phyloP scores from a whole-genome alignment of 345 rosid genomes.

The Odontarrhena argentea region DNA sequence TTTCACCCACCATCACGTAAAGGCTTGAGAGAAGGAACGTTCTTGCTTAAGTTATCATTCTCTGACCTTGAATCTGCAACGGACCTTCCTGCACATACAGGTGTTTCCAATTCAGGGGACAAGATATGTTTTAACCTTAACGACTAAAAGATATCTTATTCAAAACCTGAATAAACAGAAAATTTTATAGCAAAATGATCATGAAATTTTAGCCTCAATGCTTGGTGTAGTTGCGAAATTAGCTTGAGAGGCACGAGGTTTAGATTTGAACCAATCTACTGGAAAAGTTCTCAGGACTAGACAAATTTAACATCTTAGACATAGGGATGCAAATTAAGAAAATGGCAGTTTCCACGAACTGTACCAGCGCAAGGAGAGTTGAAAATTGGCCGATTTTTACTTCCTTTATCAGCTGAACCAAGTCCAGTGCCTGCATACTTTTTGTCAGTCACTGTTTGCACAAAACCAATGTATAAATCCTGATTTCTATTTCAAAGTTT shows the following conservation, averaged over 20 bases:
- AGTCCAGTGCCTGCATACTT: slow-evolving; percentile 32
- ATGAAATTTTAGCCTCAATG: neutral
- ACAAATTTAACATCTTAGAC: slow-evolving; percentile 3
- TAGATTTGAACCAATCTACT: slow-evolving; percentile 6
- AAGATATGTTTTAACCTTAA: neutral
- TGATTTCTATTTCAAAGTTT: neutral
- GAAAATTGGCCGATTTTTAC: slow-evolving; percentile 6
- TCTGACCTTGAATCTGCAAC: slow-evolving; percentile 35
- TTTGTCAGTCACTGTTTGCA: slow-evolving; percentile 18
- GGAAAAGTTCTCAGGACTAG: neutral
- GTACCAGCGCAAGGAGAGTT: slow-evolving; percentile 30
- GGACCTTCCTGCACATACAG: slow-evolving; percentile 36
- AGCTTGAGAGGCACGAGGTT: slow-evolving; percentile 14
- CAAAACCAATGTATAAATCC: slow-evolving; percentile 7
- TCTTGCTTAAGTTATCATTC: slow-evolving; percentile 39
- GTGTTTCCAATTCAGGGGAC: slow-evolving; percentile 19
- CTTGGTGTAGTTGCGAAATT: slow-evolving; percentile 9
- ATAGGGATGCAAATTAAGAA: neutral
- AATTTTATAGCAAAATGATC: neutral
- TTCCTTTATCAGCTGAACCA: slow-evolving; percentile 29
- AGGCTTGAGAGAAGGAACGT: slow-evolving; percentile 44
- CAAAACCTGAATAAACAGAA: slow-evolving; percentile 2
- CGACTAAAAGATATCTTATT: neutral
- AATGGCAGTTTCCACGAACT: neutral
- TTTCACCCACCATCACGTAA: slow-evolving; percentile 57